A percentile compares a stretch with the other conserved stretches of the same genome.
These are phyloP conservation scores for Inga leiocalycina DNA, from an alignment of 306 rosid genomes.

Conservation along the genomic window DNA sequence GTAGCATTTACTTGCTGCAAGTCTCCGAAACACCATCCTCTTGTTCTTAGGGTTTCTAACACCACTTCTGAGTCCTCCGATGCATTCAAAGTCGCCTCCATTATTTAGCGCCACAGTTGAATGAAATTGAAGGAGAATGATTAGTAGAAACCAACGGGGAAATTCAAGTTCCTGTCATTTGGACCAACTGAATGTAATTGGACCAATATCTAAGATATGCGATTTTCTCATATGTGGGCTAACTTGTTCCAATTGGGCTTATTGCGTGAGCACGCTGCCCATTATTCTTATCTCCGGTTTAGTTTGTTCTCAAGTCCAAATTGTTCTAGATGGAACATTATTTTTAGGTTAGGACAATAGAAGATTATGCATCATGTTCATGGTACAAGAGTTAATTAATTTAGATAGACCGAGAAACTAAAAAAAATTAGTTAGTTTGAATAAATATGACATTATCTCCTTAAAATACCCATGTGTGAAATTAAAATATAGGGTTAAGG, in stretches of 20 bases:
- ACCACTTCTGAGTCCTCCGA: slow-evolving; percentile 7
- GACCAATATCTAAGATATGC: not conserved
- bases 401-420: no score
- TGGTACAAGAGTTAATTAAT: no score
- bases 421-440: no score
- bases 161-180: not conserved
- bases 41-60: slow-evolving; percentile 50
- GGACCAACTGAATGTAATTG: not conserved
- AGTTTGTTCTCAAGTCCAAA: no score
- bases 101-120: not conserved
- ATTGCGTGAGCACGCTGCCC: not conserved
- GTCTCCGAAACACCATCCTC: slow-evolving; percentile 75
- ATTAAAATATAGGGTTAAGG: no score
- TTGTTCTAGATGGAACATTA: no score
- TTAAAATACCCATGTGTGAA: no score
- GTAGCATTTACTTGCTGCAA: slow-evolving; percentile 51
- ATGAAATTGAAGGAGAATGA: not conserved
- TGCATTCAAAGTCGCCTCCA: slow-evolving; percentile 24
- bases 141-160: not conserved
- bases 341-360: no score
- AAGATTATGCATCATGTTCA: no score
- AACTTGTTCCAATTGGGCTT: not conserved
- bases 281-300: no score
- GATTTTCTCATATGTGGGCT: not conserved
- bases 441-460: no score